These are phyloP conservation scores for Jacaranda mimosifolia DNA, from an alignment of 257 asterid genomes.

Conservation along the genomic window DNA sequence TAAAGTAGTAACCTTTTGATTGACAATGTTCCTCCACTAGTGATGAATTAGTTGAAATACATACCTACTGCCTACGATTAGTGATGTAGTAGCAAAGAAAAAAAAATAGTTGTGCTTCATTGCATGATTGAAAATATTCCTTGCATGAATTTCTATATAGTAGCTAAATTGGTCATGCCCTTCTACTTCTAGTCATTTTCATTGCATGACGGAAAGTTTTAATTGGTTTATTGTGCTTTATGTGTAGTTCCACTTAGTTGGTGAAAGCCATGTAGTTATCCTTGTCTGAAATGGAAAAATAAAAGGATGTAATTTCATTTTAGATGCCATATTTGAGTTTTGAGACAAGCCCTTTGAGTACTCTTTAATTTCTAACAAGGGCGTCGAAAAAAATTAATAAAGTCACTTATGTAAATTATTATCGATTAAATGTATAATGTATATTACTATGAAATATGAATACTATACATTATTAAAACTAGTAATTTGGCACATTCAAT, in stretches of 20 bases:
- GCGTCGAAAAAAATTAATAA: too few species aligned
- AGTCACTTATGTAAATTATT: too few species aligned
- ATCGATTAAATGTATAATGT: too few species aligned
- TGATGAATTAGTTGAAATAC: background rate
- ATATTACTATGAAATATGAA: too few species aligned
- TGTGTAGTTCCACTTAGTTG: background rate
- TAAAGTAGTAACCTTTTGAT: background rate
- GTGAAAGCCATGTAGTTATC: background rate
- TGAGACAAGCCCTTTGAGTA: too few species aligned
- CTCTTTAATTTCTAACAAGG: too few species aligned
- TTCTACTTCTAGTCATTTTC: background rate
- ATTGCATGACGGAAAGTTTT: background rate
- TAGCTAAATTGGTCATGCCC: background rate
- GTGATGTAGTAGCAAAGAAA: constrained; percentile 12
- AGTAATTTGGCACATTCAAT: too few species aligned
- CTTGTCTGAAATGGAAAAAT: background rate
- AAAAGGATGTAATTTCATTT: background rate
- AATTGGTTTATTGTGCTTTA: background rate
- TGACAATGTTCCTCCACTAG: background rate
- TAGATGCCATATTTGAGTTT: too few species aligned
- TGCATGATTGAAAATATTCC: too few species aligned
- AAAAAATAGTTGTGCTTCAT: background rate
- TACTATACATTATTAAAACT: too few species aligned
- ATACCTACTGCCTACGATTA: background rate
- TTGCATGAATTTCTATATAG: too few species aligned